Evolutionary conservation across 148 eudicot genomes (phyloP), one percentile per base, ranked within the genome.

Genomic region (Arctostaphylos glauca): DNA sequence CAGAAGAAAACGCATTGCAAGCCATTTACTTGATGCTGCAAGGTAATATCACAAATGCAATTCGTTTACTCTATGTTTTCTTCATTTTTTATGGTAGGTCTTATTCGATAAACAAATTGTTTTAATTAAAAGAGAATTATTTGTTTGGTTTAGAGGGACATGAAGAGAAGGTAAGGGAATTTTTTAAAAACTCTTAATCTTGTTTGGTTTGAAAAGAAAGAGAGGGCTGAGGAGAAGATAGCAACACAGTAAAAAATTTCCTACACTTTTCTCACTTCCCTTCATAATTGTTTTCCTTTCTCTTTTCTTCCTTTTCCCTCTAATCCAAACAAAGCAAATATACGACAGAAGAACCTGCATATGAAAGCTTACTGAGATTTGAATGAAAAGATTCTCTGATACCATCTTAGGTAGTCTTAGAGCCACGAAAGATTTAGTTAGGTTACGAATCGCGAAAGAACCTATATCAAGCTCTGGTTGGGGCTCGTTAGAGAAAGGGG

Each of bases 1-100:
- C 83, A 88, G 97, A 86, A 92, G 99, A 86, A 96, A 91, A 83
- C 89, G 74, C 56, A 86, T 94, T 75, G 99, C 99, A 55, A 92
- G 88, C 80, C 84, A 85, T 87, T 87, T 96, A 88, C 89, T 96
- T 81, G 98, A 96, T 90, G 98, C 95, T 68, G 89, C 86, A 81
- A 89, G 99, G 99, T 96, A 91, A 77, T 74, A n/a, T 15, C 48
- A 7, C 23, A 46, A 23, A 74, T 19, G 38, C 19, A 5, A 23
- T 5, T 18, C 2, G 16, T 49, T 23, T 31, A 44, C 38, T 10
- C 12, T 73, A 9, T 49, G 1, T 58, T 15, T 66, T 25, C 3
- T 47, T 21, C 25, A n/a, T 50, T 23, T 68, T 77, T 23, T 50
- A 14, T 66, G 46, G 43, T 66, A 4, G 44, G 44, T 66, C 71